Base-by-base conservation (phyloP, 2,329 filamentous ascomycete species). In the Clonostachys solani region DNA sequence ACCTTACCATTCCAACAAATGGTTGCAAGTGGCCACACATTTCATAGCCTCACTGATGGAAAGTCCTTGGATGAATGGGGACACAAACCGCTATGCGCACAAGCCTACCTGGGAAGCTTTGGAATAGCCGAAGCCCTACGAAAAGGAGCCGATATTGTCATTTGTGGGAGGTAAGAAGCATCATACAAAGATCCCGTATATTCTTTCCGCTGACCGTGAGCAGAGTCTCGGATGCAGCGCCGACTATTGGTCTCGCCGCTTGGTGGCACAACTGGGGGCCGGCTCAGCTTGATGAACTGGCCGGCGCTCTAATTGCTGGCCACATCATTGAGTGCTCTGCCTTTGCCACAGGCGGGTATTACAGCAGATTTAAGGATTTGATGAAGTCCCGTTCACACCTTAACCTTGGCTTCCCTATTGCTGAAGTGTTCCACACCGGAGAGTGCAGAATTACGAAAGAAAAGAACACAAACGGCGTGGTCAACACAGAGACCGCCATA, bases 371-470 rank as follows among this genome's bases (percentile, higher is more conserved):
- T 48, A 60, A 64, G 40, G 51, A 51, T 33, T 47, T 40, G 36
- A 38, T 38, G 36, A 18, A n/a, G 0, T 46, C 48, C 1, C 50
- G 48, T 38, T 50, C 49, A 36, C 48, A 52, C 23, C 46, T 50
- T 12, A 69, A 72, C 42, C 63, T 74, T 2, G 65, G 66, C 0
- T 77, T 76, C 47, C 72, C 71, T 2, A 75, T 79, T 50, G 73
- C 70, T 1, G 74, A 79, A 44, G 65, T 81, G 12, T 65, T 64
- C 17, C 55, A 52, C 3, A 70, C 73, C 50, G 75, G 75, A 1
- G 50, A 52, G 44, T 56, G 53, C 29, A 49, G 54, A 40, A 57
- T 63, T 36, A 53, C 50, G 33, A 62, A 61, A 47, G 56, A 61
- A 45, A 18, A 50, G 12, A 46, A 51, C 1, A 16, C 16, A 23